phyloP scores from a whole-genome alignment of 345 rosid species.

The Rhodamnia argentea region DNA sequence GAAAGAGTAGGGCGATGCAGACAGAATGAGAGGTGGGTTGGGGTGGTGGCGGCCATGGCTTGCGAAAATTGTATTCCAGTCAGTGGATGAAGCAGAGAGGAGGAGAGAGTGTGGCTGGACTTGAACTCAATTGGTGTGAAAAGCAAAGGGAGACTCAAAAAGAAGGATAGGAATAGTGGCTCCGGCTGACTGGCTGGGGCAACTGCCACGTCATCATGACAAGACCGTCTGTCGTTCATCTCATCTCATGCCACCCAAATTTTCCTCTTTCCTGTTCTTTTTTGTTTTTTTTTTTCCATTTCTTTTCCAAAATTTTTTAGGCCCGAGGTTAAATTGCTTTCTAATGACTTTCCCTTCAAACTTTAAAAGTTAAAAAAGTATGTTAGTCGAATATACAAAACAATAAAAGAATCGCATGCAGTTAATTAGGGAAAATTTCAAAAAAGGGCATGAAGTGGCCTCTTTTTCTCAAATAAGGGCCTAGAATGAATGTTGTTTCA shows the following conservation, averaged over 20 bases:
- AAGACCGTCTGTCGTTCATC: neutral
- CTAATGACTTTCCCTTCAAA: neutral
- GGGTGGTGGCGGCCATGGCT: neutral
- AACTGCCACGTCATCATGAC: neutral
- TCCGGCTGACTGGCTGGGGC: neutral
- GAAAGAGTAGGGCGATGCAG: constrained; percentile 5
- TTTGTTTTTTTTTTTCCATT: too few relatives aligned
- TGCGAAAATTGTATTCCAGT: neutral
- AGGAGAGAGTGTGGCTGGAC: neutral
- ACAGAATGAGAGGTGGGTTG: neutral
- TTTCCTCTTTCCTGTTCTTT: neutral
- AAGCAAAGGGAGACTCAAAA: neutral
- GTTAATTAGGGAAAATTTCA: too few relatives aligned
- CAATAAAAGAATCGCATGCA: neutral
- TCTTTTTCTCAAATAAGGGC: too few relatives aligned
- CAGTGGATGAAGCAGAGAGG: neutral
- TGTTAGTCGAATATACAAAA: neutral
- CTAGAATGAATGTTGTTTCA: too few relatives aligned
- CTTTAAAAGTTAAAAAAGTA: fast-evolving
- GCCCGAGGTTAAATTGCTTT: neutral
- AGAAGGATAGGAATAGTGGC: neutral
- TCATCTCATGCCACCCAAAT: neutral
- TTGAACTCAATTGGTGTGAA: neutral
- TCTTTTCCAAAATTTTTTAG: neutral
- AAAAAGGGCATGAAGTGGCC: too few relatives aligned